Evolutionary conservation across 2,329 filamentous ascomycete species (phyloP).

Genomic region (Setomelanomma holmii): DNA sequence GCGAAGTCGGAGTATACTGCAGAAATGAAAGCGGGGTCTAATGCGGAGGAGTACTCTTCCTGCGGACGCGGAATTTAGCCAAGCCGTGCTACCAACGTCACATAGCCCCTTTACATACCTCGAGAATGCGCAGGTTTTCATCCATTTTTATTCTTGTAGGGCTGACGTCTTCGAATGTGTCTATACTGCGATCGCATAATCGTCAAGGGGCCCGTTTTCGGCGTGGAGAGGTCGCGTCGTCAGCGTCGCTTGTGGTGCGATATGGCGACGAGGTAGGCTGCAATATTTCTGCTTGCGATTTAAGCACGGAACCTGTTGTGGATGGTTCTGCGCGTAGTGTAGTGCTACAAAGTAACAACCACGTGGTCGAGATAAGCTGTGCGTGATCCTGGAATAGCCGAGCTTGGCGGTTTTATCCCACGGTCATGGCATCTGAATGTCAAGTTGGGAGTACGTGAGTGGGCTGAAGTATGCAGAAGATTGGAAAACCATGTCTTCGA

Average conservation of each 20-base stretch:
- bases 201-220: conserved; percentile 10
- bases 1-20: conserved; percentile 80
- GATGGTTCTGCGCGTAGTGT: conserved; percentile 7
- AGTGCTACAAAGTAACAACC: conserved; percentile 6
- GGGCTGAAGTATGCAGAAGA: neutral
- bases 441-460: neutral
- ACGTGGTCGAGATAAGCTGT: conserved; percentile 9
- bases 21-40: conserved; percentile 80
- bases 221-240: neutral
- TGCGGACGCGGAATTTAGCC: conserved; percentile 45
- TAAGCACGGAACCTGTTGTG: conserved; percentile 2
- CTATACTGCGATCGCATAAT: conserved; percentile 35
- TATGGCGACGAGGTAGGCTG: neutral
- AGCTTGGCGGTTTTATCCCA: conserved; percentile 14
- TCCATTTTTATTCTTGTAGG: conserved; percentile 42
- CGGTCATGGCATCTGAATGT: neutral
- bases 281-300: neutral
- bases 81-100: conserved; percentile 10
- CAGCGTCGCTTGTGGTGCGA: neutral
- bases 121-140: conserved; percentile 43
- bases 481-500: neutral
- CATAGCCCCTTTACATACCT: conserved; percentile 31
- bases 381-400: conserved; percentile 7
- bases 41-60: conserved; percentile 74
- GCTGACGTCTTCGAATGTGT: conserved; percentile 27